Conservation (phyloP, 441 rosid genomes). For the Flueggea neowawraea region DNA sequence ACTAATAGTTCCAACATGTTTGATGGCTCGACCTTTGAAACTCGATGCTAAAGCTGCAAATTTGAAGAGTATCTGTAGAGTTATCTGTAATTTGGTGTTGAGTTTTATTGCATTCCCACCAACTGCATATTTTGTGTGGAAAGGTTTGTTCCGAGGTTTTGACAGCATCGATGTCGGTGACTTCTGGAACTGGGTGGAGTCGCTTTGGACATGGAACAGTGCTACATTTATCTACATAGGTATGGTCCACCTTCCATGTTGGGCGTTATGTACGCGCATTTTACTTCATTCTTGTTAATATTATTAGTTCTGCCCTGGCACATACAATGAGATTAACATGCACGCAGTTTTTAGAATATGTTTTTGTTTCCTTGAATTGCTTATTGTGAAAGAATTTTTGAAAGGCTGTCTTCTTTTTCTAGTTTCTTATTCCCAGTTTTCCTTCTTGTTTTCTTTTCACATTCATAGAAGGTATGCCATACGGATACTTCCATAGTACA, state of each 20-base stretch:
- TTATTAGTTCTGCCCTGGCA: constrained; percentile 10
- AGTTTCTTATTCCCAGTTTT: neutral
- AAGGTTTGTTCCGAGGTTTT: constrained; percentile 39
- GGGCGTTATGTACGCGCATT: constrained; percentile 61
- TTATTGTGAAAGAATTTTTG: neutral
- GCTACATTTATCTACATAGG: constrained; percentile 86
- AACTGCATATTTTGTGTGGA: constrained; percentile 42
- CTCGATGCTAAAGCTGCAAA: constrained; percentile 42
- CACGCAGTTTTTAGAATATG: constrained; percentile 5
- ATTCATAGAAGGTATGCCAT: constrained; percentile 5
- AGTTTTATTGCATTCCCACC: constrained; percentile 63
- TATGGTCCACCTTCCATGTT: constrained; percentile 85
- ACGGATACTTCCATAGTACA: neutral
- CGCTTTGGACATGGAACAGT: constrained; percentile 91
- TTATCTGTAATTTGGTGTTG: constrained; percentile 44
- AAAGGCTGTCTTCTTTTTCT: neutral
- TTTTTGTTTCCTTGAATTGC: constrained; percentile 3
- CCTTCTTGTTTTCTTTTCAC: neutral
- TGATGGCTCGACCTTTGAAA: constrained; percentile 69
- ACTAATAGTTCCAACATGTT: constrained; percentile 67
- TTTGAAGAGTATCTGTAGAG: constrained; percentile 33
- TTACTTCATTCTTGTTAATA: constrained; percentile 40
- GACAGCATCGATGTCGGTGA: constrained; percentile 43
- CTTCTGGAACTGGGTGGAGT: constrained; percentile 84
- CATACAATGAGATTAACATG: constrained; percentile 10